A percentile compares a stretch with the other conserved stretches of the same genome.
Evolutionary conservation across 345 rosid species (phyloP).

Genomic region (Lumnitzera littorea): DNA sequence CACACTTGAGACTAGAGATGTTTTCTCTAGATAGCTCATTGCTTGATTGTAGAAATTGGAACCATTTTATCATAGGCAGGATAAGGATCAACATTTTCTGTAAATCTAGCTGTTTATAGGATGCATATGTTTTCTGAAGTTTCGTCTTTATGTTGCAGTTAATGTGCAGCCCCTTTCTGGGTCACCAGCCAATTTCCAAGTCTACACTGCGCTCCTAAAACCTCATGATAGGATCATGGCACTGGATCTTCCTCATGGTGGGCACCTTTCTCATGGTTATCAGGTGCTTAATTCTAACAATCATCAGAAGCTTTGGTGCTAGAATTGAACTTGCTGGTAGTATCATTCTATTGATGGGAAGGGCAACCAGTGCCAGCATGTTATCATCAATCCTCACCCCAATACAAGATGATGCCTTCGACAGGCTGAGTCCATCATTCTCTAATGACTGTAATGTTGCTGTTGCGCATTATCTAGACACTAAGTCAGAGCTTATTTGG

Average conservation of each 20-base stretch:
- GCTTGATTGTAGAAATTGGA: no score
- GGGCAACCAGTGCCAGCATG: no score
- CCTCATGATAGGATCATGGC: constrained; percentile 99
- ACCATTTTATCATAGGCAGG: not conserved
- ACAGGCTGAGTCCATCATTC: no score
- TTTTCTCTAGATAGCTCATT: no score
- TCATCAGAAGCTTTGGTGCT: not conserved
- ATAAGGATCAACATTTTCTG: constrained; percentile 1
- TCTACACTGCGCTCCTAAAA: constrained; percentile 86
- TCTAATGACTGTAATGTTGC: no score
- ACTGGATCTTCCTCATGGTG: constrained; percentile 99
- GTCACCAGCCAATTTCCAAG: constrained; percentile 95
- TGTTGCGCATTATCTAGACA: no score
- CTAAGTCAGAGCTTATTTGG: no score
- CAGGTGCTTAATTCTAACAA: constrained; percentile 47
- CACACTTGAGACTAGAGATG: no score
- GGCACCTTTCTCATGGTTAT: constrained; percentile 99
- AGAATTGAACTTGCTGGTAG: no score
- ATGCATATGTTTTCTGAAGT: constrained; percentile 2
- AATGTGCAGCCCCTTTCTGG: constrained; percentile 97
- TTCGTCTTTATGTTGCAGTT: constrained; percentile 37
- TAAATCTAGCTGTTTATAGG: not conserved
- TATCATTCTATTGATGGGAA: no score
- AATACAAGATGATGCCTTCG: no score
- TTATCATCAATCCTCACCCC: no score